These are phyloP conservation scores for Pseudogymnoascus sp. DNA, from an alignment of 2,329 filamentous ascomycete species.

Conservation along the genomic window DNA sequence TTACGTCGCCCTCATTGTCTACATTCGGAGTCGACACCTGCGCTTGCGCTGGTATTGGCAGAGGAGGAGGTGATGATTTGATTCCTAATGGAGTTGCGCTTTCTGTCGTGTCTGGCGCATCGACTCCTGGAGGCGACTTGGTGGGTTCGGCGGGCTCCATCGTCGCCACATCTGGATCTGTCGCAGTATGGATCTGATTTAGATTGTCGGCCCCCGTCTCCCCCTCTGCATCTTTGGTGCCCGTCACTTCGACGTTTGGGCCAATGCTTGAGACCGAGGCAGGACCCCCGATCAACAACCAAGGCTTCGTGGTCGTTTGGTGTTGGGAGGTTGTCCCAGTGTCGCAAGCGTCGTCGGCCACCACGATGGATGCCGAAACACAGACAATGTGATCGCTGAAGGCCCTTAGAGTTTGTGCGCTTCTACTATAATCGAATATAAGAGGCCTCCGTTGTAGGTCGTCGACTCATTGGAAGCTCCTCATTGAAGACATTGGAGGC, in stretches of 20 bases:
- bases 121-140: conserved; percentile 12
- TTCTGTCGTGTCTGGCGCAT: conserved; percentile 17
- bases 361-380: conserved; percentile 9
- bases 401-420: conserved; percentile 3
- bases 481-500: conserved; percentile 9
- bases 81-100: conserved; percentile 22
- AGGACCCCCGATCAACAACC: conserved; percentile 7
- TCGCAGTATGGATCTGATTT: conserved; percentile 27
- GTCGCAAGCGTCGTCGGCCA: conserved; percentile 2
- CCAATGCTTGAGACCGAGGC: conserved; percentile 7
- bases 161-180: conserved; percentile 13
- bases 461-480: conserved; percentile 7
- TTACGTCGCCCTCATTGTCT: conserved; percentile 22
- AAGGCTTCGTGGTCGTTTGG: conserved; percentile 6
- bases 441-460: conserved; percentile 7
- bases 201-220: conserved; percentile 24
- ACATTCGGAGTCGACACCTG: background rate
- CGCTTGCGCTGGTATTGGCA: conserved; percentile 12
- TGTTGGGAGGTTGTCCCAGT: background rate
- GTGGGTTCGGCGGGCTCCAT: conserved; percentile 1
- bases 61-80: conserved; percentile 26
- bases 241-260: conserved; percentile 9
- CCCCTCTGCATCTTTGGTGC: conserved; percentile 24
- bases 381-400: background rate
- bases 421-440: background rate